phyloP scores from a whole-genome alignment of 2,329 filamentous ascomycete genomes.

The Botrytis sinoallii region DNA sequence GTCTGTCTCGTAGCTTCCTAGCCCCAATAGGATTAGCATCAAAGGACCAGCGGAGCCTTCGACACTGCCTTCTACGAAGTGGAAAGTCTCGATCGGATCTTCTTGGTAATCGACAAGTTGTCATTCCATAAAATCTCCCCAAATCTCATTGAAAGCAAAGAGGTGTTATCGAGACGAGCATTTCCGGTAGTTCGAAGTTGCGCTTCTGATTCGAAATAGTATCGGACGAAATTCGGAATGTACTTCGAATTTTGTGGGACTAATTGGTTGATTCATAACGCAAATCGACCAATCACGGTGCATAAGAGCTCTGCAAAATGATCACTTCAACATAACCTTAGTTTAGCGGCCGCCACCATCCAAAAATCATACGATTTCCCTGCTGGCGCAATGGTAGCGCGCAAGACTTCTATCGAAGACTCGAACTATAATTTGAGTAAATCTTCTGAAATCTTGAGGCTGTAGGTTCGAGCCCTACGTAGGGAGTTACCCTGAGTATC shows the following conservation, averaged over 20 bases:
- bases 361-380: not conserved
- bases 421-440: too few species aligned
- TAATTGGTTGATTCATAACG: not conserved
- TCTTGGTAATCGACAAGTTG: not conserved
- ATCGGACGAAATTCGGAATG: not conserved
- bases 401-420: constrained; percentile 12
- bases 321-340: fast-evolving
- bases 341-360: fast-evolving
- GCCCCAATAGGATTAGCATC: not conserved
- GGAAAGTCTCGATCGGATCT: not conserved
- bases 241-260: not conserved
- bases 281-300: not conserved
- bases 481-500: constrained; percentile 2
- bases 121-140: not conserved
- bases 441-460: not conserved
- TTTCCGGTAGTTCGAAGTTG: not conserved
- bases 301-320: fast-evolving
- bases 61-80: not conserved
- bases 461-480: constrained; percentile 1
- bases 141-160: not conserved
- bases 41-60: not conserved
- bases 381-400: constrained; percentile 20
- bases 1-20: not conserved
- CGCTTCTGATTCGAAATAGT: not conserved
- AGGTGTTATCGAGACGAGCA: not conserved